phyloP scores from a whole-genome alignment of 2,329 filamentous ascomycete species.

The Ophiostoma montium region DNA sequence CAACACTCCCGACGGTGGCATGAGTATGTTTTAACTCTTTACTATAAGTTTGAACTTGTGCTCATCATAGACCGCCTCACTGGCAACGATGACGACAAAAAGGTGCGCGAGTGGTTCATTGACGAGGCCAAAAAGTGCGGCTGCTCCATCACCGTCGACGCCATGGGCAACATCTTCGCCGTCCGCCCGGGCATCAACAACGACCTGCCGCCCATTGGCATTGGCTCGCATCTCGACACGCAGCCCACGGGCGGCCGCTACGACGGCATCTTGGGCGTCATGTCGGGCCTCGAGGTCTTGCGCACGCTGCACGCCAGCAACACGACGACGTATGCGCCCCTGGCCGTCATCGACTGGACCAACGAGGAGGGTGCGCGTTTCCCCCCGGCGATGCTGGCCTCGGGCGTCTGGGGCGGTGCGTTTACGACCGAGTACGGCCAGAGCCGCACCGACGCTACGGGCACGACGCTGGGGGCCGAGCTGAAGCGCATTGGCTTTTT shows the following conservation, averaged over 20 bases:
- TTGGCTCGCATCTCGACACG: conserved; percentile 56
- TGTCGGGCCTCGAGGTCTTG: conserved; percentile 60
- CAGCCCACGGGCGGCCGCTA: conserved; percentile 29
- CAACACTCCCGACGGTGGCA: conserved; percentile 11
- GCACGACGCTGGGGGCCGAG: conserved; percentile 53
- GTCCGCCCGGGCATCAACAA: conserved; percentile 46
- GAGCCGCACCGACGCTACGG: conserved; percentile 44
- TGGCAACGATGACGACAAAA: conserved; percentile 58
- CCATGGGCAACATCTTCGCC: conserved; percentile 76
- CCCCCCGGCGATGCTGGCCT: conserved; percentile 58
- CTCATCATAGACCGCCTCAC: conserved; percentile 36
- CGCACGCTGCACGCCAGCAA: conserved; percentile 51
- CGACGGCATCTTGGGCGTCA: conserved; percentile 35
- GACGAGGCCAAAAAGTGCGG: conserved; percentile 46
- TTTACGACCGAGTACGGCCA: conserved; percentile 49
- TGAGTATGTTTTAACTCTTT: conserved; percentile 4
- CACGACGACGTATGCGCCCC: conserved; percentile 53
- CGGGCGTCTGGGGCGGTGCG: conserved; percentile 62
- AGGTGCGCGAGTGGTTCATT: conserved; percentile 63
- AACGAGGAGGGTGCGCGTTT: conserved; percentile 76
- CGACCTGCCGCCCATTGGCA: conserved; percentile 49
- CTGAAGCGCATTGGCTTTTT: conserved; percentile 60
- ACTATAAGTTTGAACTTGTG: too few relatives aligned
- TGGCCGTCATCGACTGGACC: conserved; percentile 69
- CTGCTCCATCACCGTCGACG: conserved; percentile 54